Evolutionary conservation across 2,329 filamentous ascomycete species (phyloP).

Genomic region (Aureobasidium zeae): DNA sequence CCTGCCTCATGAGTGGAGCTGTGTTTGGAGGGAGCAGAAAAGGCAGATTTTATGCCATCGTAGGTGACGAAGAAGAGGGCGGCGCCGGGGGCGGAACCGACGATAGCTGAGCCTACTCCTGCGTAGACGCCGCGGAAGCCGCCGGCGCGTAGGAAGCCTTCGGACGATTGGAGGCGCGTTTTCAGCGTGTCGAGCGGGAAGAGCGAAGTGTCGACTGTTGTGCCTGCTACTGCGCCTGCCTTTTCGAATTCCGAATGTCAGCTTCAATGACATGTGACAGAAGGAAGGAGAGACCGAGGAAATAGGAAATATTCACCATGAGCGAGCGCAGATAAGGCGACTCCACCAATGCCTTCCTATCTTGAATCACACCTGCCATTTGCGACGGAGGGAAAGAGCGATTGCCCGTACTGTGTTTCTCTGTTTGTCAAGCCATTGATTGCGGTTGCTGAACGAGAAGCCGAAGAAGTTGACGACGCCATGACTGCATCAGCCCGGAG

Average conservation of each 20-base stretch:
- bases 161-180: slow-evolving; percentile 81
- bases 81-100: slow-evolving; percentile 86
- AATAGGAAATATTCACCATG: slow-evolving; percentile 31
- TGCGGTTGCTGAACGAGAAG: slow-evolving; percentile 5
- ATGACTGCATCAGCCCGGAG: too few species aligned
- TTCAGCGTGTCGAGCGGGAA: slow-evolving; percentile 98
- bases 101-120: slow-evolving; percentile 77
- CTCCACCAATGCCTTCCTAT: slow-evolving; percentile 25
- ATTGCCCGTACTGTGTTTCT: slow-evolving; percentile 11
- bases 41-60: slow-evolving; percentile 23
- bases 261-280: too few species aligned
- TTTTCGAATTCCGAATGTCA: too few species aligned
- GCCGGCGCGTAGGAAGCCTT: slow-evolving; percentile 70
- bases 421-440: slow-evolving; percentile 14
- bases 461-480: slow-evolving; percentile 12
- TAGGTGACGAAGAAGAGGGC: slow-evolving; percentile 74
- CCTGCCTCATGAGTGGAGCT: slow-evolving; percentile 25
- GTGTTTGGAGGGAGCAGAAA: neutral
- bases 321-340: slow-evolving; percentile 41
- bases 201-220: slow-evolving; percentile 91
- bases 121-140: slow-evolving; percentile 90
- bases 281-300: too few species aligned
- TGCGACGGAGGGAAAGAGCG: slow-evolving; percentile 1
- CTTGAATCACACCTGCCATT: slow-evolving; percentile 7
- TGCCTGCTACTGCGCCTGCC: slow-evolving; percentile 85